Conservation (phyloP, 164 flowering plant genomes). For the Sextonia rubra region DNA sequence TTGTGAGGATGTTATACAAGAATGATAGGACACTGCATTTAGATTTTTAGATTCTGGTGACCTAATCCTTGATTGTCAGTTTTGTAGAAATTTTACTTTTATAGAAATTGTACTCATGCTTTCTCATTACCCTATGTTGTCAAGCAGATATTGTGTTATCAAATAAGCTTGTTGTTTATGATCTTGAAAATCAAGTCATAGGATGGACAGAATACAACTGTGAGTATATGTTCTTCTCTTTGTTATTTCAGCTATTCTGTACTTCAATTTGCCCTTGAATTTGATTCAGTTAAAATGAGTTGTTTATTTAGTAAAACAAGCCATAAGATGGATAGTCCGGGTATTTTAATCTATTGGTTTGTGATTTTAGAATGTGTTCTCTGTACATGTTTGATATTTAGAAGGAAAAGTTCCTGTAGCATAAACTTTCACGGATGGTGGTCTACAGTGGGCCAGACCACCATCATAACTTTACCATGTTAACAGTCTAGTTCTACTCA, state of each 20-base stretch:
- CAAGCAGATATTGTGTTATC: constrained; percentile 74
- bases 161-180: constrained; percentile 71
- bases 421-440: background rate
- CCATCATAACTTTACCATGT: background rate
- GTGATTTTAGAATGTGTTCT: background rate
- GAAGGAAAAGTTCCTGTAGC: background rate
- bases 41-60: background rate
- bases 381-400: background rate
- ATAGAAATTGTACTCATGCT: background rate
- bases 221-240: constrained; percentile 34
- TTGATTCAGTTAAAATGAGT: background rate
- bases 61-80: too few relatives aligned
- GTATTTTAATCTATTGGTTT: background rate
- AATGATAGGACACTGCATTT: background rate
- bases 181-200: constrained; percentile 68
- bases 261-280: too few relatives aligned
- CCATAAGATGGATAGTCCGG: background rate
- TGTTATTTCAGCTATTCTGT: too few relatives aligned
- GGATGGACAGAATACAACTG: constrained; percentile 90
- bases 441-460: background rate
- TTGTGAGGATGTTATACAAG: too few relatives aligned
- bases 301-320: too few relatives aligned
- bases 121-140: constrained; percentile 3
- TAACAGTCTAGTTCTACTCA: background rate
- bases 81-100: too few relatives aligned